Evolutionary conservation across 2,329 filamentous ascomycete genomes (phyloP).

Genomic region (Penicillium hordei): DNA sequence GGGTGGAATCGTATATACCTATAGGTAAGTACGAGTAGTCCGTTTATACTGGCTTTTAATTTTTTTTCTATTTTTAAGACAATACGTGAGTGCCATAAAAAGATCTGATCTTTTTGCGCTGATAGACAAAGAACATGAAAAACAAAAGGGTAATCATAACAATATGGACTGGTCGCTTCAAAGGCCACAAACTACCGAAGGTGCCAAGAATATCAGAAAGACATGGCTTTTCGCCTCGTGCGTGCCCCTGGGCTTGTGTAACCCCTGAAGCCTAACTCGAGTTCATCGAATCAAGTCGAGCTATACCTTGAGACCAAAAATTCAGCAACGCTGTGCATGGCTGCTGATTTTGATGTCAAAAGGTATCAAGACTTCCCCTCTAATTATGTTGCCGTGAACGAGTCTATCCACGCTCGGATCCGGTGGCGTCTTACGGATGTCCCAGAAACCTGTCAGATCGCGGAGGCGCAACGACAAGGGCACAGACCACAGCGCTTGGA

Average conservation of each 20-base stretch:
- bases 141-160: constrained; percentile 25
- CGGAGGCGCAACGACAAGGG: constrained; percentile 16
- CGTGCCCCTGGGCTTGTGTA: constrained; percentile 6
- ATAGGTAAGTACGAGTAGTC: neutral
- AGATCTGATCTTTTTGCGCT: constrained; percentile 23
- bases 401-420: constrained; percentile 18
- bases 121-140: constrained; percentile 14
- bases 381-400: constrained; percentile 22
- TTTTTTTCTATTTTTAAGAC: neutral
- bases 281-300: constrained; percentile 15
- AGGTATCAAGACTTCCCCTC: constrained; percentile 6
- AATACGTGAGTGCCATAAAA: constrained; percentile 3
- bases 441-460: constrained; percentile 29
- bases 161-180: constrained; percentile 26
- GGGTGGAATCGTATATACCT: neutral
- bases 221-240: constrained; percentile 9
- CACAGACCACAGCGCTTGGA: constrained; percentile 24
- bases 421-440: constrained; percentile 31
- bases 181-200: constrained; percentile 9
- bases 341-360: constrained; percentile 8
- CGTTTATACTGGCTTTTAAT: neutral
- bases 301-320: constrained; percentile 6
- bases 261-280: constrained; percentile 16
- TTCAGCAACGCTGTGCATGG: constrained; percentile 10
- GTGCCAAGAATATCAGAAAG: constrained; percentile 10